Conservation (phyloP, 768 basidiomycete genomes). For the Ramaria sp. region DNA sequence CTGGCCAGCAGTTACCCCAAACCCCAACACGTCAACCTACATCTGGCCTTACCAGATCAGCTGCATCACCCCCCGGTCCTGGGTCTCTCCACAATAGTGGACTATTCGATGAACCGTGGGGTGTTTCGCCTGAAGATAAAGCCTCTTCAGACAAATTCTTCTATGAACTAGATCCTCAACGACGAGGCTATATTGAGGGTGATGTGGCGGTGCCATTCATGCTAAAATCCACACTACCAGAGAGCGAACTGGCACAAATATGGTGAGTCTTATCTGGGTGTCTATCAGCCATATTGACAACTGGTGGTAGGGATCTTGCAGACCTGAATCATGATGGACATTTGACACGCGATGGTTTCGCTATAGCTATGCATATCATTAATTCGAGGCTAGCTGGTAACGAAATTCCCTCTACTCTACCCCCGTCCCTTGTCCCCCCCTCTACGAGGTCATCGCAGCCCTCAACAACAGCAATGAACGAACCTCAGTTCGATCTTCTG, state of each 20-base stretch:
- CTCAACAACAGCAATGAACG: constrained; percentile 16
- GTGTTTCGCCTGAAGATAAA: constrained; percentile 75
- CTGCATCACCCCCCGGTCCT: constrained; percentile 1
- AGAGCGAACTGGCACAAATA: constrained; percentile 76
- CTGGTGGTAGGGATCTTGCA: constrained; percentile 71
- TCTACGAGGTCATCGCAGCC: constrained; percentile 40
- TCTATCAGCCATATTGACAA: too few species aligned
- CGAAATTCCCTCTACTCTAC: constrained; percentile 62
- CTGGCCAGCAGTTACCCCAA: constrained; percentile 36
- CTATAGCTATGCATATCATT: constrained; percentile 91
- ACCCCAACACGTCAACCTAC: constrained; percentile 7
- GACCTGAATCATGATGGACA: constrained; percentile 83
- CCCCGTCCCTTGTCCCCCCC: constrained; percentile 70
- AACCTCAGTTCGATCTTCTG: constrained; percentile 34
- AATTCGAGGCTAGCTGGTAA: constrained; percentile 73
- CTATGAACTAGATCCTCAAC: constrained; percentile 64
- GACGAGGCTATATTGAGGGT: constrained; percentile 77
- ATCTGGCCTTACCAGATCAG: neutral
- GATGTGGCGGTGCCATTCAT: constrained; percentile 95
- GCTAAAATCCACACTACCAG: constrained; percentile 76
- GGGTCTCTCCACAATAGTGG: constrained; percentile 5
- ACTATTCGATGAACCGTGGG: constrained; percentile 44
- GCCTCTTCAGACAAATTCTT: constrained; percentile 69
- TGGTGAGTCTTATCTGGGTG: constrained; percentile 47
- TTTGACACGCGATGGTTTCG: constrained; percentile 86